Evolutionary conservation across 768 basidiomycete genomes (phyloP), one percentile per base, ranked within the genome.

Genomic region (Podaxis sp.): DNA sequence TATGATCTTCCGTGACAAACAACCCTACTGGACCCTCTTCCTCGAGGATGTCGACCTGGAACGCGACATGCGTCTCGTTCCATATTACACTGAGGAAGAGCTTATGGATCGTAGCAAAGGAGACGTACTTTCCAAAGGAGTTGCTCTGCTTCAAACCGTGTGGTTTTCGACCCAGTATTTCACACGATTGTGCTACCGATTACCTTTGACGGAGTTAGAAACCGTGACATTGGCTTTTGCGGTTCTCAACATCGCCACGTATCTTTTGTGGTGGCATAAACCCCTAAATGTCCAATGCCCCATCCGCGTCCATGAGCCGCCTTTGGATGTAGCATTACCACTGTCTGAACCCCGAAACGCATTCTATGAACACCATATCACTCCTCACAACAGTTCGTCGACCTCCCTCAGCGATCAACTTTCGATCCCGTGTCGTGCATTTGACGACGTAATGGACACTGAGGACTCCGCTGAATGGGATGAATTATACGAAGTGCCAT

Each of bases 261-360:
- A 76, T 63, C 38, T 57, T 0, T 52, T 75, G 1, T 79, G 79
- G 79, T 79, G 75, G 77, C 40, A 71, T 30, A 81, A 81, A 66
- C 79, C 78, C 2, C 68, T 74, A 11, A 72, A 75, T 58, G 73
- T 79, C 0, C 65, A 64, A 8, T 63, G 64, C 19, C 73, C 71
- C 6, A 68, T 74, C 39, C 26, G 40, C 9, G 26, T 65, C 19
- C 33, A 55, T 8, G 42, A 59, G 4, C 15, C 33, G 19, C 4
- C 53, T 54, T 38, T 6, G 19, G 9, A 6, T 1, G 13, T 17
- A 40, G 22, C 36, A 36, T 15, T 4, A 46, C 7, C n/a, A 12
- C 3, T 2, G 22, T n/a, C 38, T 22, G 38, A 30, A 2, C 4
- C 54, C 2, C 11, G 33, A 19, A 15, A 4, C 28, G 12, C 15